Percentiles rank a stretch among this genome's conserved stretches.
Evolutionary conservation across 345 rosid species (phyloP).

Genomic region (Balakata baccata): DNA sequence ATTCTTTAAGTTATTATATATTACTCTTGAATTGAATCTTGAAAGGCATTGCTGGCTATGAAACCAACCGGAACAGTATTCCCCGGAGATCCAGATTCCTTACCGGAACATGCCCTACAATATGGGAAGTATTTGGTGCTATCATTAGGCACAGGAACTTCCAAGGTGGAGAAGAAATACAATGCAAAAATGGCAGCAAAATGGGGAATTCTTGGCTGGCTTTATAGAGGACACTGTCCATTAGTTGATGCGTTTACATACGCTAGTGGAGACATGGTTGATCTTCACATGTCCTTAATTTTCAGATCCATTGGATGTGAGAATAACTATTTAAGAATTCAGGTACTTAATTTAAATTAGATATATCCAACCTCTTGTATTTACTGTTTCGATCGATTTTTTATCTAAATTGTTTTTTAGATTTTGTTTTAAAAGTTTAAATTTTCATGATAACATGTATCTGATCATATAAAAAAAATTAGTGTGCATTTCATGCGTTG

Average conservation of each 20-base stretch:
- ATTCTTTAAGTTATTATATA: too few relatives aligned
- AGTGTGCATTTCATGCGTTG: too few relatives aligned
- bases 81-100: background rate
- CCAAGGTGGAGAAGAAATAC: constrained; percentile 14
- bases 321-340: constrained; percentile 15
- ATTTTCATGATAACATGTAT: too few relatives aligned
- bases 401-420: too few relatives aligned
- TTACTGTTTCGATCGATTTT: too few relatives aligned
- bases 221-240: constrained; percentile 1
- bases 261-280: constrained; percentile 16
- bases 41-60: constrained; percentile 20
- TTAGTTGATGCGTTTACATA: constrained; percentile 12
- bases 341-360: background rate
- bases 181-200: background rate
- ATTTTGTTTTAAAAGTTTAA: too few relatives aligned
- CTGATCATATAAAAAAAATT: too few relatives aligned
- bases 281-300: constrained; percentile 22
- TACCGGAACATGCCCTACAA: constrained; percentile 2
- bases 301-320: constrained; percentile 9
- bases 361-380: too few relatives aligned
- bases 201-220: constrained; percentile 16
- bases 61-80: constrained; percentile 19
- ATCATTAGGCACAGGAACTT: constrained; percentile 15
- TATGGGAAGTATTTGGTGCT: constrained; percentile 9
- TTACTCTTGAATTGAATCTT: background rate